These are phyloP conservation scores for Piloderma croceum DNA, from an alignment of 768 basidiomycete species.

Conservation along the genomic window DNA sequence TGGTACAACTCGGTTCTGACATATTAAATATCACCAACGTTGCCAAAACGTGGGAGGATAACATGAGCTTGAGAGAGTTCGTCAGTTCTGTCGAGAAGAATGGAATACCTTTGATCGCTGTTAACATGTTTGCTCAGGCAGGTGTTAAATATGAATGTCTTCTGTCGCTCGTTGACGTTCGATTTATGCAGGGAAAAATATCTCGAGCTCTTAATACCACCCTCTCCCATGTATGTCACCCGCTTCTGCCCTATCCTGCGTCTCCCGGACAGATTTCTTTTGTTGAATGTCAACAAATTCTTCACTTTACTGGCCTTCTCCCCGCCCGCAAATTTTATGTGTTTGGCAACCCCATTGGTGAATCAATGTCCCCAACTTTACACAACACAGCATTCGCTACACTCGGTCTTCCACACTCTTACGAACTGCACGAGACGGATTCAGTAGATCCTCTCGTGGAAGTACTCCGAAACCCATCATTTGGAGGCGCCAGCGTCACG, in stretches of 20 bases:
- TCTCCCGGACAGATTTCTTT: conserved; percentile 94
- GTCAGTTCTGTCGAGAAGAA: conserved; percentile 40
- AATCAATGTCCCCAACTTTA: conserved; percentile 88
- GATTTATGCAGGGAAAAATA: too few relatives aligned
- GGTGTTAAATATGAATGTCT: too few relatives aligned
- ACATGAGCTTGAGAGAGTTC: conserved; percentile 74
- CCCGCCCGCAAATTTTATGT: conserved; percentile 75
- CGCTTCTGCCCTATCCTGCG: conserved; percentile 75
- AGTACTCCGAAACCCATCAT: conserved; percentile 57
- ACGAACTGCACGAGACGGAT: conserved; percentile 71
- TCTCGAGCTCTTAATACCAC: conserved; percentile 82
- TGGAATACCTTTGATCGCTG: conserved; percentile 82
- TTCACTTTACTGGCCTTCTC: conserved; percentile 75
- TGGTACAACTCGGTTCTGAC: conserved; percentile 64
- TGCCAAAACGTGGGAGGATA: conserved; percentile 69
- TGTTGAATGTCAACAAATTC: conserved; percentile 74
- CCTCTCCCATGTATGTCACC: conserved; percentile 88
- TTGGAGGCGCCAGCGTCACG: conserved; percentile 95
- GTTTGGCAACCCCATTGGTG: conserved; percentile 82
- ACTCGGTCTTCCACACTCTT: conserved; percentile 81
- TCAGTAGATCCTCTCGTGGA: conserved; percentile 62
- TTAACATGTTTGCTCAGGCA: conserved; percentile 89
- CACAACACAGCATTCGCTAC: conserved; percentile 84
- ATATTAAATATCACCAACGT: conserved; percentile 91
- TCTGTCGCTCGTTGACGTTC: too few relatives aligned